A percentile compares a stretch with the other conserved stretches of the same genome.
Conservation (phyloP, 1,139 yeast genomes). For the Saccharomycopsis phalli region DNA sequence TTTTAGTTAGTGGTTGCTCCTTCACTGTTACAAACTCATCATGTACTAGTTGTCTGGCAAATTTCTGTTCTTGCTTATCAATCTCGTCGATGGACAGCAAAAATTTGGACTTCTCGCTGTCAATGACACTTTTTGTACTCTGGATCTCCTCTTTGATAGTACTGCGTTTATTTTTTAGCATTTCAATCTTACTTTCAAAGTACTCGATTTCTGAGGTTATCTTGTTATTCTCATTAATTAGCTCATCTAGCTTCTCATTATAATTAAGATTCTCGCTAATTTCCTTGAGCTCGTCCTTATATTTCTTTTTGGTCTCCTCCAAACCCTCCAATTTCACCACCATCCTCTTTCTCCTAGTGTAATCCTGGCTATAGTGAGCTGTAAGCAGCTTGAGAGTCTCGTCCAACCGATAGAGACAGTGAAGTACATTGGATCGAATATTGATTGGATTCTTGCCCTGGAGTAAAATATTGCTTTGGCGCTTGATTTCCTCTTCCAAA, state of each 20-base stretch:
- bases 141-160: constrained; percentile 36
- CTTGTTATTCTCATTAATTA: constrained; percentile 28
- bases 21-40: constrained; percentile 15
- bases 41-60: constrained; percentile 25
- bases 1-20: constrained; percentile 4
- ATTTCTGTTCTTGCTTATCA: constrained; percentile 34
- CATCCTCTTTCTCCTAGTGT: constrained; percentile 27
- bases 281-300: constrained; percentile 32
- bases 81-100: constrained; percentile 35
- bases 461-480: constrained; percentile 8
- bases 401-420: constrained; percentile 2
- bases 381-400: background rate
- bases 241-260: constrained; percentile 31
- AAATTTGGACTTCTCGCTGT: constrained; percentile 40
- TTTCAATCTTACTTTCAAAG: constrained; percentile 33
- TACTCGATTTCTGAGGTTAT: constrained; percentile 30
- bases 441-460: constrained; percentile 10
- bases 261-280: constrained; percentile 42
- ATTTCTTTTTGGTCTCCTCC: constrained; percentile 34
- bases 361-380: constrained; percentile 4
- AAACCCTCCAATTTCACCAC: constrained; percentile 34
- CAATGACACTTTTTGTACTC: constrained; percentile 45
- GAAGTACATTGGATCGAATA: constrained; percentile 4
- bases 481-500: constrained; percentile 5
- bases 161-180: constrained; percentile 33